These are phyloP conservation scores for Paecilomyces variotii DNA, from an alignment of 2,329 filamentous ascomycete species.

Conservation along the genomic window DNA sequence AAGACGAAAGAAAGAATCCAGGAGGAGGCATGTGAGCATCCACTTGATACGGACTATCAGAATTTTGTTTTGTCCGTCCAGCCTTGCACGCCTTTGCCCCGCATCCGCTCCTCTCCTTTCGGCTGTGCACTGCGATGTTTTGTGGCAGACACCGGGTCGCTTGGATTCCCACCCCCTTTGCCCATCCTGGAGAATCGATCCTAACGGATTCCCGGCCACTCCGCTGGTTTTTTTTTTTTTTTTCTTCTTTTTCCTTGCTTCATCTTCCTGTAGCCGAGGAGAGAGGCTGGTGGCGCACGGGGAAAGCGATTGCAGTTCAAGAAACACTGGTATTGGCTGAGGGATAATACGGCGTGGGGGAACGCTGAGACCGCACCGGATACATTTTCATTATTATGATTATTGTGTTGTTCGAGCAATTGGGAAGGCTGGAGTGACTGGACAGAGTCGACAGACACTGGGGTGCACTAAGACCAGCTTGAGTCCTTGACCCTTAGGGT, in stretches of 20 bases:
- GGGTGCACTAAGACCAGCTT: too few relatives aligned
- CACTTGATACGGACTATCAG: neutral
- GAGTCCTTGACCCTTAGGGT: too few relatives aligned
- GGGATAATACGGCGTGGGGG: too few relatives aligned
- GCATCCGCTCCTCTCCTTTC: neutral
- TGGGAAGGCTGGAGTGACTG: too few relatives aligned
- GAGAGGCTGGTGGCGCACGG: too few relatives aligned
- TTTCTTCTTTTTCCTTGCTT: neutral
- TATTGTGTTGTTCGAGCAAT: too few relatives aligned
- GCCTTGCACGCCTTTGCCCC: neutral
- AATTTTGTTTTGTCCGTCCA: neutral
- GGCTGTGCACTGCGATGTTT: neutral
- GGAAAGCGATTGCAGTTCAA: too few relatives aligned
- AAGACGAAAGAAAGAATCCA: neutral
- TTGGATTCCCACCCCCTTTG: neutral
- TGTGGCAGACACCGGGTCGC: neutral
- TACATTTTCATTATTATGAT: too few relatives aligned
- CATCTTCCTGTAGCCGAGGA: too few relatives aligned
- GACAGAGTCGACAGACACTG: too few relatives aligned
- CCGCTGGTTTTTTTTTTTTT: neutral
- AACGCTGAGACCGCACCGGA: too few relatives aligned
- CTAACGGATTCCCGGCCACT: neutral
- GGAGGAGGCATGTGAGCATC: neutral
- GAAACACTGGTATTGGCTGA: too few relatives aligned
- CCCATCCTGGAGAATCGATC: neutral